Evolutionary conservation across 2,329 filamentous ascomycete genomes (phyloP).

Genomic region (Lasiodiplodia gonubiensis): DNA sequence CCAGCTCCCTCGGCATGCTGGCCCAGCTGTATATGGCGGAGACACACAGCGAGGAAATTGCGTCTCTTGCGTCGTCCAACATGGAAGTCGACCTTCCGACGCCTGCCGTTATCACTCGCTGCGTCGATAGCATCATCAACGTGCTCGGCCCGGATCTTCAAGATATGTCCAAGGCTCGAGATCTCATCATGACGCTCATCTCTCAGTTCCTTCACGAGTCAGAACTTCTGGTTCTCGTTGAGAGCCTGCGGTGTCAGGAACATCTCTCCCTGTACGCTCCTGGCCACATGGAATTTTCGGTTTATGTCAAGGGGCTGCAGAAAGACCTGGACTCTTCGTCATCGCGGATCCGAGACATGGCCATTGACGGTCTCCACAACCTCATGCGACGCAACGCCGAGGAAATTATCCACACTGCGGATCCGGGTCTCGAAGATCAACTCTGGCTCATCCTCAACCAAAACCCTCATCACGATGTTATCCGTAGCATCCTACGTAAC

Average conservation of each 20-base stretch:
- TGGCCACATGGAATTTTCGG: slow-evolving; percentile 79
- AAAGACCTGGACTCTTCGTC: slow-evolving; percentile 74
- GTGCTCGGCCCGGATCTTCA: slow-evolving; percentile 95
- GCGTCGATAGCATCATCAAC: slow-evolving; percentile 94
- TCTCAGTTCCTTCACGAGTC: slow-evolving; percentile 80
- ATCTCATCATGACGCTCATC: slow-evolving; percentile 87
- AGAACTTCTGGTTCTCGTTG: slow-evolving; percentile 71
- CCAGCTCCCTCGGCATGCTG: slow-evolving; percentile 89
- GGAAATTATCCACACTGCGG: slow-evolving; percentile 77
- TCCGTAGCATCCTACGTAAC: slow-evolving; percentile 87
- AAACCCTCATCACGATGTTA: slow-evolving; percentile 74
- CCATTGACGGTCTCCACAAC: slow-evolving; percentile 87
- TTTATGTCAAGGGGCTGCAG: slow-evolving; percentile 84
- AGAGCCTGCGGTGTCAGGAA: slow-evolving; percentile 82
- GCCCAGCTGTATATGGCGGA: slow-evolving; percentile 92
- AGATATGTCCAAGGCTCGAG: slow-evolving; percentile 87
- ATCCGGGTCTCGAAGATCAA: slow-evolving; percentile 82
- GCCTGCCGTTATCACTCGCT: slow-evolving; percentile 80
- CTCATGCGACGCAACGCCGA: slow-evolving; percentile 91
- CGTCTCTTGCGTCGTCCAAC: slow-evolving; percentile 83
- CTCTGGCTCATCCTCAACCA: slow-evolving; percentile 89
- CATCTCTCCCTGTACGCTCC: slow-evolving; percentile 92
- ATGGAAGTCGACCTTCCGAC: slow-evolving; percentile 86
- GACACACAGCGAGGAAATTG: slow-evolving; percentile 84
- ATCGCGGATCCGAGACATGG: slow-evolving; percentile 74